A percentile compares a stretch with the other conserved stretches of the same genome.
These are phyloP conservation scores for Phyllosticta citrichinensis DNA, from an alignment of 2,329 filamentous ascomycete genomes.

Conservation along the genomic window DNA sequence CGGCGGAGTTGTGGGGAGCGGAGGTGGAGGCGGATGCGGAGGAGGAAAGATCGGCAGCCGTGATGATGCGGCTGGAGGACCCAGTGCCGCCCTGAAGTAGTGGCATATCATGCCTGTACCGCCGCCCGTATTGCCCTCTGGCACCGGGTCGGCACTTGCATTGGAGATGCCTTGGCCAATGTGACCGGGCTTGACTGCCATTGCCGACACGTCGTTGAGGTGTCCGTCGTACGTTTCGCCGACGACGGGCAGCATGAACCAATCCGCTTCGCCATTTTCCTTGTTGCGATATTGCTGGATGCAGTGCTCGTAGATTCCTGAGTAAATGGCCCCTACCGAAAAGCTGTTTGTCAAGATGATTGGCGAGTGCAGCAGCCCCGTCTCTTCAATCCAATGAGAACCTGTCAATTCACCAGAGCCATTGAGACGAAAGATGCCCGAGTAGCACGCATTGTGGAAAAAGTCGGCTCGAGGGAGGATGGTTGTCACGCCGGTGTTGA, in stretches of 20 bases:
- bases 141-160: constrained; percentile 42
- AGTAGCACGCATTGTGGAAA: constrained; percentile 32
- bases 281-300: constrained; percentile 35
- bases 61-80: constrained; percentile 47
- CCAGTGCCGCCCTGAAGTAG: constrained; percentile 57
- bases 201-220: constrained; percentile 47
- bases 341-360: constrained; percentile 52
- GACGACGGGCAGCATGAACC: constrained; percentile 48
- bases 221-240: constrained; percentile 55
- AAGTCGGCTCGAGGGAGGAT: constrained; percentile 34
- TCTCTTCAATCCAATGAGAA: constrained; percentile 52
- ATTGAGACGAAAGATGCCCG: constrained; percentile 49
- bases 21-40: constrained; percentile 19
- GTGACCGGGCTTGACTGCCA: constrained; percentile 45
- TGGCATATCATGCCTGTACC: constrained; percentile 61
- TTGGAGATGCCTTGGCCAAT: constrained; percentile 44
- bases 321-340: constrained; percentile 47
- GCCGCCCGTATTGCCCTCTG: constrained; percentile 54
- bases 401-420: constrained; percentile 55
- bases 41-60: constrained; percentile 13
- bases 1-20: not conserved
- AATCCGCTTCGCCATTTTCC: constrained; percentile 35
- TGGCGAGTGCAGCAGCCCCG: constrained; percentile 48
- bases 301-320: constrained; percentile 49
- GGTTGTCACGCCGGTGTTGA: constrained; percentile 35